Conservation (phyloP, 106 monocot species). For the Dioscorea alata region DNA sequence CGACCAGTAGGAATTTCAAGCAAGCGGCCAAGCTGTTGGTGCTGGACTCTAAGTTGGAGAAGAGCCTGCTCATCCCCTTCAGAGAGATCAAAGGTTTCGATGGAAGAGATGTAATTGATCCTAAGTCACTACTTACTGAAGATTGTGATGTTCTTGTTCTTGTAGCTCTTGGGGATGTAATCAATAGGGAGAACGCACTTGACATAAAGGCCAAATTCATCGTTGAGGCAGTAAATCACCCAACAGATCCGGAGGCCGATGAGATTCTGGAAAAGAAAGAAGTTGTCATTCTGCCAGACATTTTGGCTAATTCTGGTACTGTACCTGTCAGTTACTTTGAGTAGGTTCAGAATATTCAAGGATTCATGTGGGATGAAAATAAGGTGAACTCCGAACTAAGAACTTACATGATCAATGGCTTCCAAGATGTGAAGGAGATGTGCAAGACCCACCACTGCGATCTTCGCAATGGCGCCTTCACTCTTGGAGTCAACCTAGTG, state of each 20-base stretch:
- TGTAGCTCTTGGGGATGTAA: constrained; percentile 74
- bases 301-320: constrained; percentile 81
- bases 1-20: constrained; percentile 90
- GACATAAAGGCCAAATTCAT: constrained; percentile 74
- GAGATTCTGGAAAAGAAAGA: constrained; percentile 93
- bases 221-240: constrained; percentile 80
- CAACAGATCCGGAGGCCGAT: constrained; percentile 83
- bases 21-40: constrained; percentile 81
- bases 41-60: constrained; percentile 79
- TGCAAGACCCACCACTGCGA: constrained; percentile 76
- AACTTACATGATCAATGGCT: constrained; percentile 70
- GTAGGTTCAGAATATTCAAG: constrained; percentile 98
- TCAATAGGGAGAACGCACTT: constrained; percentile 72
- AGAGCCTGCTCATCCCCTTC: constrained; percentile 86
- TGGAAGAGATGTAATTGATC: constrained; percentile 60
- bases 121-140: constrained; percentile 49
- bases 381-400: constrained; percentile 88
- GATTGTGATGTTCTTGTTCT: constrained; percentile 84
- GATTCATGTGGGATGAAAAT: constrained; percentile 94
- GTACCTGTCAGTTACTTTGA: constrained; percentile 96
- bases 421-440: constrained; percentile 80
- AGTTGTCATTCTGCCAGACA: constrained; percentile 81
- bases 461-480: constrained; percentile 95
- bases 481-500: constrained; percentile 84
- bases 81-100: constrained; percentile 81